Evolutionary conservation across 2,329 filamentous ascomycete genomes (phyloP), one percentile per base, ranked within the genome.

Genomic region (Nigrospora sphaerica): DNA sequence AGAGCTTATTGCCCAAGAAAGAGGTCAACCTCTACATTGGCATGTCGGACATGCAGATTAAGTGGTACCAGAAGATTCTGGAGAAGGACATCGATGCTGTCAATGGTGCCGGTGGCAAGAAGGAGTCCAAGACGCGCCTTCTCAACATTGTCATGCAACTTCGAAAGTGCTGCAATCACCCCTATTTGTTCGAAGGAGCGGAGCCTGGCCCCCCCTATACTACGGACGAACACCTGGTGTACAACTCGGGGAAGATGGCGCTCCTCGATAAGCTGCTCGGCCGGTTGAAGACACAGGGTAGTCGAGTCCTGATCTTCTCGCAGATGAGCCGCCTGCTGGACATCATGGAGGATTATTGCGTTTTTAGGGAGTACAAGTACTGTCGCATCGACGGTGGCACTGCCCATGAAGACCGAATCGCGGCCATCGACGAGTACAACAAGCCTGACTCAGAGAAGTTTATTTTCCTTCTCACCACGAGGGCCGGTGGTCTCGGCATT

Each of bases 111-210:
- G 89, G 86, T 52, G 93, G 93, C 43, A 98, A 96, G 70, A 86
- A 91, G 49, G 93, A 98, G 69, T 97, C 92, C 32, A 98, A 98
- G 72, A 98, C 93, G 1, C 83, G 93, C 53, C 78, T 98, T 18
- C 77, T 98, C 53, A 98, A 98, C 69, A 98, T 98, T 61, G 93
- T 98, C 57, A 98, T 98, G 93, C 93, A 98, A 68, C 79, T 98
- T 53, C 86, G 93, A 58, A 98, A 98, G 69, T 98, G 93, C 70
- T 98, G 93, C 66, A 98, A 98, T 58, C 93, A 98, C 62, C 93
- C 93, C 0, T 98, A 98, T 58, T 80, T 98, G 1, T 98, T 98
- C 56, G 93, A 98, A 63, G 93, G 93, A 46, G 93, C 93, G 11
- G 93, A 98, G 63, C 93, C 93, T 37, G 93, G 93, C 28, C 95